Base-by-base conservation (phyloP, 768 basidiomycete genomes). In the Strobilomyces confusus region DNA sequence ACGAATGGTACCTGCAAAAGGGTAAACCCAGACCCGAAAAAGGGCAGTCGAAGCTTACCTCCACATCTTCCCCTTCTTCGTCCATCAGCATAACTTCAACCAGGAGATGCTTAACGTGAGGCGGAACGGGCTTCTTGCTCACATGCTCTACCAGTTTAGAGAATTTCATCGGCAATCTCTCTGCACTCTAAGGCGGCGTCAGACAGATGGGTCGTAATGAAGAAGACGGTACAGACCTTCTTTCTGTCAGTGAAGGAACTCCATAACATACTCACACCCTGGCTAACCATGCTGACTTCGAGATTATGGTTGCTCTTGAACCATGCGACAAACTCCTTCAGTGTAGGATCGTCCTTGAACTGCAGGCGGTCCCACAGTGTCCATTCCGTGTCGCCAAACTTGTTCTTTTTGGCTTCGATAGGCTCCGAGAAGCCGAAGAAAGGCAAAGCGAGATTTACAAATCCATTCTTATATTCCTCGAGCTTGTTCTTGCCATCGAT, bases 381-480 rank as follows among this genome's bases (percentile, higher is more conserved):
- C 95, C 95, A 99, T 58, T 95, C 92, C 1, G 81, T 89, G 41
- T 77, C 70, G 50, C 86, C 84, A 68, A 93, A 98, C 80, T 94
- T 95, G 58, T 83, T 77, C 77, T 95, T 98, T 57, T 80, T 63
- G 19, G 94, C 92, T 4, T 84, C 86, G 58, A 98, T 91, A 12
- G 97, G 97, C 64, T 99, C 97, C 2, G 95, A 98, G 78, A 98
- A 99, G 25, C 92, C 97, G 66, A 98, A 98, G 86, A 98, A 98
- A 1, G 97, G 97, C 49, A 99, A 73, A 4, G 97, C 97, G 49
- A 99, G 80, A 72, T 99, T 99, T 63, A 98, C 82, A 71, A 99
- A 99, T 36, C 95, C 95, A 64, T 99, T 99, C 81, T 97, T 98
- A 81, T 92, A 99, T 44, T 88, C 81, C 60, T 98, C 97, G 14